Evolutionary conservation across 768 basidiomycete genomes (phyloP), one percentile per base, ranked within the genome.

Genomic region (Brasilioporus rufonigricans): DNA sequence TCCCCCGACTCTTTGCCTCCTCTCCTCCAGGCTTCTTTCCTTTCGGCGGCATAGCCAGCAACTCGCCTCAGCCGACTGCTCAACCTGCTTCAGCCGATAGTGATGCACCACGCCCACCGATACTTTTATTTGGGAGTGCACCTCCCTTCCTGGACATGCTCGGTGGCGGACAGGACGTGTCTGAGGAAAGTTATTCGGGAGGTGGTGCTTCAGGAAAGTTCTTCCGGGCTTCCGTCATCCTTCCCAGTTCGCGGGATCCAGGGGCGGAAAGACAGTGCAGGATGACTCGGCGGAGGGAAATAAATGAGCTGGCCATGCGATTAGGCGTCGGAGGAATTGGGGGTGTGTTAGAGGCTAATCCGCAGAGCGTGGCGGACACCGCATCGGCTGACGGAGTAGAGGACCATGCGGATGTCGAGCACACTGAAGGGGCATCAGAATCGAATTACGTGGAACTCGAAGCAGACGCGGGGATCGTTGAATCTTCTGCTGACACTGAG

Each of bases 271-370:
- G 76, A 41, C 69, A 74, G 9, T 80, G 75, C 47, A 81, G 91
- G 44, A 75, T 86, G 56, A 71, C 74, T 4, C 75, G 91, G 33
- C 76, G 91, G 53, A 76, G 82, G 53, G 86, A 92, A 61, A 82
- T 91, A 51, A 93, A 93, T 66, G 86, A 90, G 62, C 72, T 93
- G 43, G 85, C 82, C 0, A 87, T 91, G 78, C 82, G 89, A n/a
- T 90, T 91, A 84, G 91, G 83, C 6, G 77, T 92, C 35, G 88
- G 87, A 32, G 80, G 81, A 0, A 78, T 91, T 8, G 91, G 91
- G 11, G 92, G 91, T 12, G 62, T 74, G 8, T 64, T 91, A 7
- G 84, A 83, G 26, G 46, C 26, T 35, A 61, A 14, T 36, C 16
- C 19, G 5, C 45, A 48, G 29, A 44, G 9, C n/a, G 38, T n/a